Evolutionary conservation across 1,284 basidiomycete species (phyloP), one percentile per base, ranked within the genome.

Genomic region (Ganoderma meredithae): DNA sequence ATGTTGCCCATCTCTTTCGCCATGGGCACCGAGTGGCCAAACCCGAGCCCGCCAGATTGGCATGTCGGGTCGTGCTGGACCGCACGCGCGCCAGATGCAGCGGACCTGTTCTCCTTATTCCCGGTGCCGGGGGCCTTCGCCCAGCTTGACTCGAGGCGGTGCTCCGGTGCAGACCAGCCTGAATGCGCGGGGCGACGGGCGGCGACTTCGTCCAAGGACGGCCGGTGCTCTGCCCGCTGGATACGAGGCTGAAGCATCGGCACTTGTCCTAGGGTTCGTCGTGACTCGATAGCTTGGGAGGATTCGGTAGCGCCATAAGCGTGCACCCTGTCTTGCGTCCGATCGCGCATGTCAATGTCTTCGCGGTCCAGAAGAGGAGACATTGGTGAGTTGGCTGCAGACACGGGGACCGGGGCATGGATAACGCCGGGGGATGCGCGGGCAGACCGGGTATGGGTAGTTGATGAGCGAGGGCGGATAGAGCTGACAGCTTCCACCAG

Each of bases 31-130:
- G 81, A 79, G 62, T 84, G 82, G 8, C 81, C 83, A 60, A 84
- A 80, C 36, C 85, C 85, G 33, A 85, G 73, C 8, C 83, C 83
- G 12, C 80, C 82, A 64, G 79, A 72, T 5, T 64, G 63, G 58
- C 70, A 63, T 22, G 64, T 55, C 58, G 67, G 52, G 47, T 72
- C 72, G 58, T 44, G 47, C 66, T 63, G 69, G 2, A 62, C 47
- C 2, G 49, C 40, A 25, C 66, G 70, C 62, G 65, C 41, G 9
- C 56, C 52, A 1, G 36, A 36, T 9, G 74, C 67, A 36, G 73
- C 76, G 5, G 49, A 22, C 12, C 58, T 63, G 67, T 91, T 91
- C 78, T 91, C 90, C 78, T 91, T 92, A 65, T 79, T 72, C 67
- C 73, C 71, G 12, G 43, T 63, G 2, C 66, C 71, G 13, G 39